phyloP scores from a whole-genome alignment of 2,329 filamentous ascomycete species.

The Cryphonectria radicalis region DNA sequence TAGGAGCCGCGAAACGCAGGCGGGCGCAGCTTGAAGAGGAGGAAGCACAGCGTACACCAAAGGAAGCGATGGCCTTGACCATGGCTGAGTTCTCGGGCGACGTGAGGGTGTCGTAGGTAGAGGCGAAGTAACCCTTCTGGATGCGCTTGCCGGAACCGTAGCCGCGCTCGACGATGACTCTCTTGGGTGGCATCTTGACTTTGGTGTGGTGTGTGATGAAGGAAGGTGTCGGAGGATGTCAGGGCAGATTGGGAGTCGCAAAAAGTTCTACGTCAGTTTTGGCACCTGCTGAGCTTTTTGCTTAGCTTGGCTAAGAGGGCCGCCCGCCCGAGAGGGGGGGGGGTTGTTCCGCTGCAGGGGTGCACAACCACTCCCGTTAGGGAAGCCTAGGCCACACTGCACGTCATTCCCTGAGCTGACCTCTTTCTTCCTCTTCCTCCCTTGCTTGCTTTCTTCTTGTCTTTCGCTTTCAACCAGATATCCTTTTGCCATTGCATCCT shows the following conservation, averaged over 20 bases:
- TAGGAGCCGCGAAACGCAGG: not conserved
- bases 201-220: constrained; percentile 30
- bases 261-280: constrained; percentile 28
- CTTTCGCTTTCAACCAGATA: not conserved
- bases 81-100: constrained; percentile 66
- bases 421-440: not conserved
- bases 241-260: constrained; percentile 18
- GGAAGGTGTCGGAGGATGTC: constrained; percentile 28
- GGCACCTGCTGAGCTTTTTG: constrained; percentile 14
- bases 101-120: constrained; percentile 61
- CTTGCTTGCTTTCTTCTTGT: not conserved
- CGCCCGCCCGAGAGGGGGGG: no score
- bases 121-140: constrained; percentile 55
- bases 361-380: not conserved
- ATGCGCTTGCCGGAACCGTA: constrained; percentile 47
- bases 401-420: constrained; percentile 6
- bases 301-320: not conserved
- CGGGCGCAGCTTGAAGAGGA: not conserved
- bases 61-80: constrained; percentile 64
- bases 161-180: constrained; percentile 57
- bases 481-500: not conserved
- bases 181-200: constrained; percentile 66
- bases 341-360: constrained; percentile 9
- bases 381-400: not conserved
- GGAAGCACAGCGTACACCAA: constrained; percentile 53